Conservation (phyloP, 495 filamentous ascomycete genomes). For the Neurospora sp. region DNA sequence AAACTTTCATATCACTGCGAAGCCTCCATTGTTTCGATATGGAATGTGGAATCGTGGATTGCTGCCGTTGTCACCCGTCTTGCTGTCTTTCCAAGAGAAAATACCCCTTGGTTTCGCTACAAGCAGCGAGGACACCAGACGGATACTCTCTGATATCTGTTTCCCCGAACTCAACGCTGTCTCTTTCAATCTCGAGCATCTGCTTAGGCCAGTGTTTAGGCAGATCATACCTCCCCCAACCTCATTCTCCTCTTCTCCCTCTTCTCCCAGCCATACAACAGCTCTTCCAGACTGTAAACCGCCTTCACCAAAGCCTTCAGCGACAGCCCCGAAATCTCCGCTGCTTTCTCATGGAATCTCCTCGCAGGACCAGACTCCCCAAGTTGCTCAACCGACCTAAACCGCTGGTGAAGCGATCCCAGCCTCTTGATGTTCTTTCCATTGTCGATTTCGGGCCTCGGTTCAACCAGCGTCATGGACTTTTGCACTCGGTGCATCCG, state of each 20-base stretch:
- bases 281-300: conserved; percentile 15
- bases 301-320: conserved; percentile 14
- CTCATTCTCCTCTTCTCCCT: conserved; percentile 9
- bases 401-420: conserved; percentile 9
- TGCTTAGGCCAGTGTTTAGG: neutral
- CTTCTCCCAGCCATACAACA: conserved; percentile 9
- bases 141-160: too few relatives aligned
- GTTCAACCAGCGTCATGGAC: conserved; percentile 8
- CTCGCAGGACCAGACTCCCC: conserved; percentile 8
- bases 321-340: conserved; percentile 11
- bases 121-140: too few relatives aligned
- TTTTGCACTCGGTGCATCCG: conserved; percentile 12
- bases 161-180: neutral
- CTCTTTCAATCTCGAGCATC: neutral
- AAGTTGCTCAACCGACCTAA: conserved; percentile 11
- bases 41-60: too few relatives aligned
- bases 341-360: conserved; percentile 16
- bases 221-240: neutral
- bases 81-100: too few relatives aligned
- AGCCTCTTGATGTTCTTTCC: conserved; percentile 3
- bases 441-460: neutral
- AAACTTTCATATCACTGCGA: too few relatives aligned
- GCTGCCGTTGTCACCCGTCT: too few relatives aligned
- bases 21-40: too few relatives aligned
- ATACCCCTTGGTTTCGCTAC: too few relatives aligned